phyloP scores from a whole-genome alignment of 2,329 filamentous ascomycete species.

The Magnaporthales sp. region DNA sequence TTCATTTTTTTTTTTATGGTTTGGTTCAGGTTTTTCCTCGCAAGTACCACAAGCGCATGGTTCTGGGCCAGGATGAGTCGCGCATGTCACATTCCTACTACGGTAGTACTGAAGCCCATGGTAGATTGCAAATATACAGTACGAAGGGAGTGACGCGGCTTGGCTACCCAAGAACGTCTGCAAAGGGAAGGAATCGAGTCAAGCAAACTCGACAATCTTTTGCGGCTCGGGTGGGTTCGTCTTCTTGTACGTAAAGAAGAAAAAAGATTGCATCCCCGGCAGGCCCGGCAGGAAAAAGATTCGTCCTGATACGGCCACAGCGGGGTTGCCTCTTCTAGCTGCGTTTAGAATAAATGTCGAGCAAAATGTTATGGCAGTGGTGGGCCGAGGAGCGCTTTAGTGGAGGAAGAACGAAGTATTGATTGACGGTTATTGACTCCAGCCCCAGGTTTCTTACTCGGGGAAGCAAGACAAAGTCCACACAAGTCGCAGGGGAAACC shows the following conservation, averaged over 20 bases:
- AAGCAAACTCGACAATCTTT: neutral
- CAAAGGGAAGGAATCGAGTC: neutral
- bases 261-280: neutral
- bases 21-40: neutral
- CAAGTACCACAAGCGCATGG: too few relatives aligned
- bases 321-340: neutral
- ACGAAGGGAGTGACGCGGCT: neutral
- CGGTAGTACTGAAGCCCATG: neutral
- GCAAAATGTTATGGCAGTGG: neutral
- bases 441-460: neutral
- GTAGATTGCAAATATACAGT: neutral
- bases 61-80: too few relatives aligned
- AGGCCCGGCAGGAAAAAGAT: neutral
- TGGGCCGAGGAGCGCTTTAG: too few relatives aligned
- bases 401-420: too few relatives aligned
- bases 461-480: neutral
- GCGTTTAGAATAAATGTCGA: neutral
- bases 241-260: neutral
- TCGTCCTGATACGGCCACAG: neutral
- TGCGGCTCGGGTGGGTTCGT: neutral
- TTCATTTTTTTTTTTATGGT: neutral
- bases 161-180: neutral
- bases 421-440: too few relatives aligned
- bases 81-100: too few relatives aligned
- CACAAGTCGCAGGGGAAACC: neutral